Evolutionary conservation across 441 rosid species (phyloP), one percentile per base, ranked within the genome.

Genomic region (Bruguiera hainesii): DNA sequence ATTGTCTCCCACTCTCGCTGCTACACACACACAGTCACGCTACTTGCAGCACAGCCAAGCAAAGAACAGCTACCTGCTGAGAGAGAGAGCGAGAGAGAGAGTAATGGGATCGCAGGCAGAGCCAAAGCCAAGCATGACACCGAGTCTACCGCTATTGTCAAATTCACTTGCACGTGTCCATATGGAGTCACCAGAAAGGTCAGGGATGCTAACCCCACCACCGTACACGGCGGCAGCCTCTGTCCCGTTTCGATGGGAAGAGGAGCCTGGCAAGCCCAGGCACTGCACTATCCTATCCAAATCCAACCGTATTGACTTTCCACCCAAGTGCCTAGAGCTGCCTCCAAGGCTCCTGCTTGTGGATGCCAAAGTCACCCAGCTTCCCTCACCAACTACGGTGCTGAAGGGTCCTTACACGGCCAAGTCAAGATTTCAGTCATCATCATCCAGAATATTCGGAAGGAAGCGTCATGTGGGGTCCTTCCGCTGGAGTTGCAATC

Each of bases 201-300:
- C 93, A 67, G 81, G 82, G 42, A 81, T 65, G 77, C 60, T 74
- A 66, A 85, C 93, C 52, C 84, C 97, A 51, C 93, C 95, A 11
- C 75, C 81, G 25, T 77, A 80, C 61, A 68, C 85, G 21, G 75
- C 85, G n/a, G 75, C 82, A 15, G 97, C 91, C 16, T 76, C 93
- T 4, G 89, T 91, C 67, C 97, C 97, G 8, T 91, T 91, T 61
- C 83, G 86, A 7, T 91, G 97, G 97, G 97, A 91, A 63, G 91
- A 89, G 35, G 82, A 86, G 76, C 96, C 98, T 3, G 96, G 98
- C 21, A 91, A 88, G 76, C 96, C 98, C 23, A 86, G 90, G 70
- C 79, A 78, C 28, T 69, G 81, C 64, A 69, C 85, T 21, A 31
- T 79, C 37, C 81, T 81, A 37, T 30, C 61, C 7, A 30, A 56